phyloP scores from a whole-genome alignment of 192 early-diverging fungal species.

The Coemansia furcata region DNA sequence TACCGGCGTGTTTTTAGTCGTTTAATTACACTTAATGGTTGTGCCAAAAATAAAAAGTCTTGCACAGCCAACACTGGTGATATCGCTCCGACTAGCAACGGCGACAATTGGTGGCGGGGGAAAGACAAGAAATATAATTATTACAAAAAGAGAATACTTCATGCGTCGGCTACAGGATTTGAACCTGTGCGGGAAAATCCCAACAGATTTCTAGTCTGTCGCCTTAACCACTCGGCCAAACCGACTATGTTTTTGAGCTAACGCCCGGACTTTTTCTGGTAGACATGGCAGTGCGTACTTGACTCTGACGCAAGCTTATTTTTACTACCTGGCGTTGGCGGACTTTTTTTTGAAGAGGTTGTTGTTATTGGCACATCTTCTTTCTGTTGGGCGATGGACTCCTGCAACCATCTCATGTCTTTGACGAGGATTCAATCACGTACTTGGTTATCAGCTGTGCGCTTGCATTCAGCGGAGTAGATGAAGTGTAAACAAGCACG shows the following conservation, averaged over 20 bases:
- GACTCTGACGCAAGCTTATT: neutral
- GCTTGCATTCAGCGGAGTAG: no score
- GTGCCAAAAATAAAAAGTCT: no score
- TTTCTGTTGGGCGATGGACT: no score
- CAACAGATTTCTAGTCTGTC: conserved; percentile 8
- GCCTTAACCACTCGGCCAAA: conserved; percentile 7
- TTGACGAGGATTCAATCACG: no score
- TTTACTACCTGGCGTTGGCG: neutral
- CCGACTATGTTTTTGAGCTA: neutral
- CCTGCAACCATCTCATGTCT: no score
- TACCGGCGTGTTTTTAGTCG: no score
- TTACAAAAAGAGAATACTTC: neutral
- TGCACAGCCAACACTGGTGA: no score
- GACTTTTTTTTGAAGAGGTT: neutral
- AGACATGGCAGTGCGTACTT: neutral
- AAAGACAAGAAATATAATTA: neutral
- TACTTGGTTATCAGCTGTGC: no score
- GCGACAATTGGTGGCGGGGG: no score
- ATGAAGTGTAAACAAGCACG: neutral
- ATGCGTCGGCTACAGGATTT: conserved; percentile 12
- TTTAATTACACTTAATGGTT: no score
- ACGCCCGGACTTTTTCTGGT: neutral
- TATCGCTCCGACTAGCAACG: neutral
- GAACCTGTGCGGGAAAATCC: conserved; percentile 5
- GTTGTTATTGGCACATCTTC: no score